Evolutionary conservation across 75 land plant genomes (phyloP), one percentile per base, ranked within the genome.

Genomic region (Ceratopteris richardii): DNA sequence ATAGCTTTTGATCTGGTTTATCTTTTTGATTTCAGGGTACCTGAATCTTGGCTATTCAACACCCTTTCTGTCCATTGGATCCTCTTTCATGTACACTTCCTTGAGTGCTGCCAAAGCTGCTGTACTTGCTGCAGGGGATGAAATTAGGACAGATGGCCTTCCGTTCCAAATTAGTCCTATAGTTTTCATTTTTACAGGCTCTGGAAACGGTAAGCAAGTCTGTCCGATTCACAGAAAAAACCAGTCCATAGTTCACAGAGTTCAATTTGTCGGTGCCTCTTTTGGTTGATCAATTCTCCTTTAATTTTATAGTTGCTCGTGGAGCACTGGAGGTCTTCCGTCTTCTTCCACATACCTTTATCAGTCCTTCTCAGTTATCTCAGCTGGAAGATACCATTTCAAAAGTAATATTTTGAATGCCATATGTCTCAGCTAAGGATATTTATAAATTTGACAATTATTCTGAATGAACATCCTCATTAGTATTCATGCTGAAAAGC

Each of bases 291-390:
- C 20, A 26, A 22, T 54, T 28, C 24, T 14, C 43, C 31, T 65
- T 24, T 1, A 37, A n/a, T 29, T 5, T 60, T 73, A 44, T 72
- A 95, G 99, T 84, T 51, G 90, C 99, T 36, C 77, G 60, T 18
- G 99, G 96, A 24, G 99, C 96, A 26, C 99, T 86, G 74, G 96
- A 95, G 64, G 84, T 95, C 33, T 82, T 95, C 29, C 79, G 78
- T 63, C 83, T 95, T 48, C 74, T 95, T 33, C 99, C 99, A 60
- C 96, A 95, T 70, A 72, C 66, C 29, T 90, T 78, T 74, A 80
- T 95, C 51, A 78, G 80, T 26, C 82, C 88, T 40, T 58, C 75
- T 42, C 63, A 73, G 57, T 86, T 95, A 72, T 78, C 76, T 36
- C 70, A 76, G 51, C 56, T 87, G 1, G 66, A 65, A 61, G 58